Conservation (phyloP, 192 early-diverging fungal genomes). For the Linnemannia hyalina region DNA sequence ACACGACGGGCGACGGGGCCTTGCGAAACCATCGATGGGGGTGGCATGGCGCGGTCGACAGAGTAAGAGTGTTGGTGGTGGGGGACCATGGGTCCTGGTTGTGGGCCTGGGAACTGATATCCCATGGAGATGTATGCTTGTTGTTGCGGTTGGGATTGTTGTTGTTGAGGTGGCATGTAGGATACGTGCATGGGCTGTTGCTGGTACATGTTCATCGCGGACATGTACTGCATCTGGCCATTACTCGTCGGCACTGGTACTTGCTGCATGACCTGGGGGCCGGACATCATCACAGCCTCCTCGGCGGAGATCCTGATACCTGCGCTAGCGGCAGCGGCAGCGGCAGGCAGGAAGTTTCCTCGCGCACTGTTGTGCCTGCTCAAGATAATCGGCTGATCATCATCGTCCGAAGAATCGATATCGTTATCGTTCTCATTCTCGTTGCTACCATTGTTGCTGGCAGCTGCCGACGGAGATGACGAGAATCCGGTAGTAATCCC, state of each 20-base stretch:
- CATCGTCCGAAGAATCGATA: conserved; percentile 32
- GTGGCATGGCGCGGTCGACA: conserved; percentile 7
- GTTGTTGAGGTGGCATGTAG: conserved; percentile 1
- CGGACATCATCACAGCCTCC: background rate
- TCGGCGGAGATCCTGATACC: background rate
- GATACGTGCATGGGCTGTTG: conserved; percentile 8
- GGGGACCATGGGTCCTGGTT: conserved; percentile 6
- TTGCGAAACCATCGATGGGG: background rate
- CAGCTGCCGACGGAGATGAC: background rate
- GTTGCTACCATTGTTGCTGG: background rate
- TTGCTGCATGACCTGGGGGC: background rate
- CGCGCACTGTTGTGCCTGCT: conserved; percentile 14
- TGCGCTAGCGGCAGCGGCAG: too few species aligned
- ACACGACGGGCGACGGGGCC: background rate
- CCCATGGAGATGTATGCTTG: conserved; percentile 18
- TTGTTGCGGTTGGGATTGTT: conserved; percentile 7
- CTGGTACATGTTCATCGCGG: conserved; percentile 8
- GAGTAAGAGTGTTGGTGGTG: conserved; percentile 32
- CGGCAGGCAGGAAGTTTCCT: background rate
- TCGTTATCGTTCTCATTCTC: background rate
- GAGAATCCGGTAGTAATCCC: background rate
- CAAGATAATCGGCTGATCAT: conserved; percentile 45
- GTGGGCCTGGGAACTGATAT: conserved; percentile 30
- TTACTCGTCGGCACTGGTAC: background rate
- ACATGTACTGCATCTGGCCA: conserved; percentile 12